Evolutionary conservation across 768 basidiomycete species (phyloP).

Genomic region (Lactifluus hygrophoroides): DNA sequence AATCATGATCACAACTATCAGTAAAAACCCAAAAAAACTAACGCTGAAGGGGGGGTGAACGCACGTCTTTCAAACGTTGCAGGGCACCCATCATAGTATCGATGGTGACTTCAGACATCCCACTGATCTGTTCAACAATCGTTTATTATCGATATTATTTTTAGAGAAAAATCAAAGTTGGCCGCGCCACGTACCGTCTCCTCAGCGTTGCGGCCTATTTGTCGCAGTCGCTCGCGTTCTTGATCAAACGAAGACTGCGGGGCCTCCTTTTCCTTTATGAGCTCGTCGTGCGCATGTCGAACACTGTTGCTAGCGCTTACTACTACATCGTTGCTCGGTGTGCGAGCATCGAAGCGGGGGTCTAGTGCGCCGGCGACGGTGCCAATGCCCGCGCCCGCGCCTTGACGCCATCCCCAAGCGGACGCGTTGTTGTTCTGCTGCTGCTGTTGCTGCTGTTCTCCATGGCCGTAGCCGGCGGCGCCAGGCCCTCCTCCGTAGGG

Average conservation of each 20-base stretch:
- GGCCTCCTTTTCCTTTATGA: too few relatives aligned
- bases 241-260: background rate
- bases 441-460: background rate
- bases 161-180: background rate
- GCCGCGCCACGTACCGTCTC: conserved; percentile 28
- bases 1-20: background rate
- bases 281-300: too few relatives aligned
- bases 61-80: conserved; percentile 51
- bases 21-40: background rate
- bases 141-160: background rate
- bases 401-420: background rate
- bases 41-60: too few relatives aligned
- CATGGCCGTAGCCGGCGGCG: background rate
- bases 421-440: background rate
- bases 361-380: background rate
- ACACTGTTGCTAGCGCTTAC: background rate
- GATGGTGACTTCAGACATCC: conserved; percentile 60
- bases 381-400: too few relatives aligned
- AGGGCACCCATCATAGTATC: conserved; percentile 50
- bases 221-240: conserved; percentile 16
- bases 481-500: too few relatives aligned
- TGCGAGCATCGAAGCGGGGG: background rate
- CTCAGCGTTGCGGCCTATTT: conserved; percentile 24
- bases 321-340: too few relatives aligned
- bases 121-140: conserved; percentile 38